phyloP scores from a whole-genome alignment of 176 grass and related monocot genomes.

The Metroxylon sagu region DNA sequence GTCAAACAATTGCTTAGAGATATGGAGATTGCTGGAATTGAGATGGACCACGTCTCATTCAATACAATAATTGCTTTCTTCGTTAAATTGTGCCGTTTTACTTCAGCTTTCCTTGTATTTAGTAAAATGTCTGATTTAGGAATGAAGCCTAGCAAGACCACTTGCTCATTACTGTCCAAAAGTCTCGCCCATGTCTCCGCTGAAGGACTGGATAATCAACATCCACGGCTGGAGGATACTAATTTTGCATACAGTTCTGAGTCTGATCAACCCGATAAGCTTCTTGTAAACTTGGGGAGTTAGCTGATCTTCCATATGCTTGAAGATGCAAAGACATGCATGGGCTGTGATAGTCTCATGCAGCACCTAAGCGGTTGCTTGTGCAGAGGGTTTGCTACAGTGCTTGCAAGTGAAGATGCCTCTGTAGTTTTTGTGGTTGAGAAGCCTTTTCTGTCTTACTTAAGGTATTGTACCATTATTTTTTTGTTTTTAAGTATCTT shows the following conservation, averaged over 20 bases:
- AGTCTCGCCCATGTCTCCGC: slow-evolving; percentile 13
- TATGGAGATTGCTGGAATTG: slow-evolving; percentile 50
- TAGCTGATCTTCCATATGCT: slow-evolving; percentile 21
- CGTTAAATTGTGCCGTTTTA: slow-evolving; percentile 34
- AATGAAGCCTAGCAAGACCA: slow-evolving; percentile 40
- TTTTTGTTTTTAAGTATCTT: too few species aligned
- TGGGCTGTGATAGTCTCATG: too few species aligned
- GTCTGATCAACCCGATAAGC: slow-evolving; percentile 42
- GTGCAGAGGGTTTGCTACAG: too few species aligned
- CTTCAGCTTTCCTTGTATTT: slow-evolving; percentile 34
- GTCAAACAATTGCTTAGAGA: slow-evolving; percentile 49
- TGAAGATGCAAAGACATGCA: too few species aligned
- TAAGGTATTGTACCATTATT: too few species aligned
- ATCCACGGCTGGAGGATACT: slow-evolving; percentile 10
- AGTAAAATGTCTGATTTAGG: slow-evolving; percentile 58
- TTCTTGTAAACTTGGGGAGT: slow-evolving; percentile 47
- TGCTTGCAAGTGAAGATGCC: too few species aligned
- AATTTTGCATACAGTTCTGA: slow-evolving; percentile 21
- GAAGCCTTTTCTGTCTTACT: too few species aligned
- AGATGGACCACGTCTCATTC: slow-evolving; percentile 63
- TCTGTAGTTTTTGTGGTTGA: too few species aligned
- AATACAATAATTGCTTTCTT: slow-evolving; percentile 58
- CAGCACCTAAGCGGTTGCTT: too few species aligned
- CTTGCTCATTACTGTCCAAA: slow-evolving; percentile 39
- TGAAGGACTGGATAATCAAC: slow-evolving; percentile 17